Evolutionary conservation across 169 alveolate species (phyloP), one percentile per base, ranked within the genome.

Genomic region (Cryptosporidium viatorum): DNA sequence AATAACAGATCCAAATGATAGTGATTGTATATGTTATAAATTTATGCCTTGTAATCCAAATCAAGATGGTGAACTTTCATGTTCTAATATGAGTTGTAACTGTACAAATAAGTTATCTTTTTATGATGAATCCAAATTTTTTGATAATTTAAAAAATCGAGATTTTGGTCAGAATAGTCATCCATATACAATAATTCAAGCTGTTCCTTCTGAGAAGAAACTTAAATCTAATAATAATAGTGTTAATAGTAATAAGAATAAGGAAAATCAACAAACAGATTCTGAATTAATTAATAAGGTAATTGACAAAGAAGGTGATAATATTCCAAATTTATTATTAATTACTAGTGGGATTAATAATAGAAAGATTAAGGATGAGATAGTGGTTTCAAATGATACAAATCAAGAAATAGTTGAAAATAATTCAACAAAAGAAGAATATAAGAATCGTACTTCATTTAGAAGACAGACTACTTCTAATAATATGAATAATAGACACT

Each of bases 21-120:
- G 48, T 41, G 12, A 65, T 33, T n/a, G 16, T 29, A n/a, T 16
- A 16, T 65, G 23, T 33, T 71, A 71, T 31, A 51, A 51, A 50
- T 43, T 43, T 33, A 71, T 71, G 65, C 85, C 85, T 10, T 71
- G 85, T 37, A 39, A 69, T 69, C 75, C 85, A 33, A 4, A 1
- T 48, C 5, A 14, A 3, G 69, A 50, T n/a, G 85, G 48, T 9
- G 9, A 43, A 7, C 26, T 50, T n/a, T 23, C 41, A 41, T 71
- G 85, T 10, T 50, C 50, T 3, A 69, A 37, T 18, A 37, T 3
- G 2, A 50, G 23, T 3, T 71, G 85, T 35, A 50, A 45, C 14
- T 71, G 85, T 21, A 33, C 85, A 23, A 50, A 71, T 0, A 51
- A 7, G 35, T 23, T 71, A 21, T n/a, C 12, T 29, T 71, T 71